phyloP scores from a whole-genome alignment of 208 protist species.

The Acanthamoeba divionensis region DNA sequence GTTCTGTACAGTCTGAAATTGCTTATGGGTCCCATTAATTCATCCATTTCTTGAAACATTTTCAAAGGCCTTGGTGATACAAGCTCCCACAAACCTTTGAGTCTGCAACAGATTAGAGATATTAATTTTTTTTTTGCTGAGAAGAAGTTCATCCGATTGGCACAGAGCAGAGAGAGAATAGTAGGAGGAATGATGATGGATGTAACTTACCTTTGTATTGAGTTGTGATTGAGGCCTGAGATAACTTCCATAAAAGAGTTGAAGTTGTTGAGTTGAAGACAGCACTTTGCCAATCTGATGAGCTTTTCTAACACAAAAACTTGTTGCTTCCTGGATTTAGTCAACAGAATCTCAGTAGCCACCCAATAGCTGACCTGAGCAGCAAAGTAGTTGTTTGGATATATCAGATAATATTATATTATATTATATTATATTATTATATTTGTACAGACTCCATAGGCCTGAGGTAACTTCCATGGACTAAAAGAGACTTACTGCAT shows the following conservation, averaged over 20 bases:
- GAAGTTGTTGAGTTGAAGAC: constrained; percentile 1
- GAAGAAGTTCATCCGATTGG: no score
- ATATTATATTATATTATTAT: no score
- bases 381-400: neutral
- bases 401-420: no score
- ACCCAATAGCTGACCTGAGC: neutral
- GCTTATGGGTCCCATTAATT: neutral
- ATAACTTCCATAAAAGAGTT: constrained; percentile 45
- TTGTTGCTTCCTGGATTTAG: neutral
- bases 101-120: no score
- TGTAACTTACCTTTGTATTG: neutral
- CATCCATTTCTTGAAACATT: neutral
- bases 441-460: no score
- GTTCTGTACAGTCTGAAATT: neutral
- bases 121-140: no score
- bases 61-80: neutral
- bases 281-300: neutral
- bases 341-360: neutral
- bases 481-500: neutral
- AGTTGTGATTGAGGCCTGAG: constrained; percentile 12
- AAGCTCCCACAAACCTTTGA: neutral
- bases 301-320: constrained; percentile 14
- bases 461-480: neutral
- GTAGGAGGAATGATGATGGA: no score
- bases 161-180: no score